These are phyloP conservation scores for Conringia planisiliqua DNA, from an alignment of 345 rosid genomes.

Conservation along the genomic window DNA sequence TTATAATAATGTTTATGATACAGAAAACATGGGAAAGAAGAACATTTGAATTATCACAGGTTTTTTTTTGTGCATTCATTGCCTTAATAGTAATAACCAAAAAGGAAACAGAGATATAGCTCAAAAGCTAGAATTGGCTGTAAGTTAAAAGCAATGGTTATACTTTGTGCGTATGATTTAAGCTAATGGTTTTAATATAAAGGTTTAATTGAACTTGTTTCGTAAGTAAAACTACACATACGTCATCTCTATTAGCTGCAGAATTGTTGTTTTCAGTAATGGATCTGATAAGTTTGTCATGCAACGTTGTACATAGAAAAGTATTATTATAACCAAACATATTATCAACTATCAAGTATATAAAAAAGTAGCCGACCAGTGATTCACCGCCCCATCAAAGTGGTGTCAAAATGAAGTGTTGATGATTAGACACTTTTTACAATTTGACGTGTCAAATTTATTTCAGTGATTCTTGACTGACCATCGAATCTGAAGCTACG, in stretches of 20 bases:
- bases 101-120: background rate
- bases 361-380: constrained; percentile 27
- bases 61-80: constrained; percentile 7
- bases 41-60: background rate
- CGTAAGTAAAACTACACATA: background rate
- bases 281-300: background rate
- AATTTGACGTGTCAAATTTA: no score
- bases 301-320: no score
- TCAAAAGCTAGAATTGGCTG: background rate
- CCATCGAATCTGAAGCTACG: background rate
- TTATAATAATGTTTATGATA: background rate
- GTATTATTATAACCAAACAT: no score
- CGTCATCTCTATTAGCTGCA: no score
- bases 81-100: background rate
- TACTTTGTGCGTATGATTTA: constrained; percentile 2
- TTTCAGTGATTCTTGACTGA: background rate
- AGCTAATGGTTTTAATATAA: background rate
- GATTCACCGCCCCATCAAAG: constrained; percentile 15
- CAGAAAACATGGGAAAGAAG: background rate
- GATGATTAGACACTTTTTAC: constrained; percentile 26
- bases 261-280: no score
- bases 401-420: constrained; percentile 21
- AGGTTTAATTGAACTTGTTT: background rate
- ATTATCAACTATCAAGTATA: background rate
- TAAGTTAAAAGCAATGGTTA: background rate